phyloP scores from a whole-genome alignment of 768 basidiomycete genomes.

The Piloderma croceum region DNA sequence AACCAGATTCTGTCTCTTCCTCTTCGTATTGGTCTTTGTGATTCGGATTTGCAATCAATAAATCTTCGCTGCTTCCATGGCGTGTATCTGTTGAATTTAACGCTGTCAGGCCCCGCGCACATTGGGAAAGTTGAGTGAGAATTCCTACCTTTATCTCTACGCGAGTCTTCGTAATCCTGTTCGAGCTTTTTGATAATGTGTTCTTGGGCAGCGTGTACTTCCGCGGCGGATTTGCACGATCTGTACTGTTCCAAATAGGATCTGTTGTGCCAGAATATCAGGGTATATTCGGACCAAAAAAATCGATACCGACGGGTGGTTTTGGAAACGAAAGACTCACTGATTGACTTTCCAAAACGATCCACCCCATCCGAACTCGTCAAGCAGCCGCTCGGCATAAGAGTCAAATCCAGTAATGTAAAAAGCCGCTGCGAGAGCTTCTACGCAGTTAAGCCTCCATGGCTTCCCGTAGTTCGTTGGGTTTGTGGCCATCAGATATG shows the following conservation, averaged over 20 bases:
- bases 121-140: conserved; percentile 1
- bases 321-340: conserved; percentile 32
- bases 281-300: neutral
- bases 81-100: conserved; percentile 9
- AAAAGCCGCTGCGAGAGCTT: conserved; percentile 91
- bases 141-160: conserved; percentile 44
- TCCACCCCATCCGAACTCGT: conserved; percentile 86
- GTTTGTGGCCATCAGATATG: conserved; percentile 92
- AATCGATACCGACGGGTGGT: neutral
- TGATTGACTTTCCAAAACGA: conserved; percentile 84
- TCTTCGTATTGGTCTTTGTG: too few species aligned
- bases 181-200: conserved; percentile 66
- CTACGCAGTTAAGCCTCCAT: conserved; percentile 92
- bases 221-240: conserved; percentile 58
- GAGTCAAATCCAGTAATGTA: conserved; percentile 85
- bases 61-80: conserved; percentile 40
- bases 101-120: conserved; percentile 1
- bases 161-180: conserved; percentile 50
- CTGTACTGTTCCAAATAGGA: conserved; percentile 69
- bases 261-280: conserved; percentile 25
- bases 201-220: conserved; percentile 58
- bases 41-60: conserved; percentile 68
- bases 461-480: conserved; percentile 98
- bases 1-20: too few species aligned
- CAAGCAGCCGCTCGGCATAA: conserved; percentile 74